Evolutionary conservation across 2,329 filamentous ascomycete species (phyloP).

Genomic region (Cadophora gregata): DNA sequence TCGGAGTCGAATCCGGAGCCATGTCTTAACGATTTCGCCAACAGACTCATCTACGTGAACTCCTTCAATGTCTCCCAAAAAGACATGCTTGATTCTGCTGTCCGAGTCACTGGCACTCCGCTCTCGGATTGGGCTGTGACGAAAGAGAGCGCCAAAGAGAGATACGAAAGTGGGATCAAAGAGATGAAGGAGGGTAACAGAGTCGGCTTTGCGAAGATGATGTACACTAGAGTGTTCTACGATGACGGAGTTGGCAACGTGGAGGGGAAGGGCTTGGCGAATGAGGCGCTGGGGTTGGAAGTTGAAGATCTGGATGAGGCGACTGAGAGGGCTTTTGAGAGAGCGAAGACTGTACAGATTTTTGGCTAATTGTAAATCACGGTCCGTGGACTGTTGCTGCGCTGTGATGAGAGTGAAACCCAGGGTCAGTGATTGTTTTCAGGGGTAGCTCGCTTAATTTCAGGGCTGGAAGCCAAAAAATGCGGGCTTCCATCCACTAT

Average conservation of each 20-base stretch:
- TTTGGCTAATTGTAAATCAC: not conserved
- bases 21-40: conserved; percentile 35
- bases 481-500: not conserved
- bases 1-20: not conserved
- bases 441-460: not conserved
- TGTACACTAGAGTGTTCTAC: conserved; percentile 33
- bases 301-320: conserved; percentile 33
- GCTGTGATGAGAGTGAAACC: not conserved
- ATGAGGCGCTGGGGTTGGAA: conserved; percentile 29
- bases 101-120: conserved; percentile 33
- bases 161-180: conserved; percentile 25
- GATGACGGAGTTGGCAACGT: conserved; percentile 28
- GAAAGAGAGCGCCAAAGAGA: conserved; percentile 19
- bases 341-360: conserved; percentile 5
- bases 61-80: conserved; percentile 55
- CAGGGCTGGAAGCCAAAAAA: not conserved
- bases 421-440: not conserved
- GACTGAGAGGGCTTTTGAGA: conserved; percentile 32
- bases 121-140: conserved; percentile 34
- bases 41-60: conserved; percentile 50
- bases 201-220: conserved; percentile 28
- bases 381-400: not conserved
- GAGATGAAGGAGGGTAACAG: conserved; percentile 29
- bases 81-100: conserved; percentile 52
- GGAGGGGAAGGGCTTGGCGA: conserved; percentile 26